Evolutionary conservation across 805 yeast genomes (phyloP), one percentile per base, ranked within the genome.

Genomic region (Saccharomycopsis capsularis): DNA sequence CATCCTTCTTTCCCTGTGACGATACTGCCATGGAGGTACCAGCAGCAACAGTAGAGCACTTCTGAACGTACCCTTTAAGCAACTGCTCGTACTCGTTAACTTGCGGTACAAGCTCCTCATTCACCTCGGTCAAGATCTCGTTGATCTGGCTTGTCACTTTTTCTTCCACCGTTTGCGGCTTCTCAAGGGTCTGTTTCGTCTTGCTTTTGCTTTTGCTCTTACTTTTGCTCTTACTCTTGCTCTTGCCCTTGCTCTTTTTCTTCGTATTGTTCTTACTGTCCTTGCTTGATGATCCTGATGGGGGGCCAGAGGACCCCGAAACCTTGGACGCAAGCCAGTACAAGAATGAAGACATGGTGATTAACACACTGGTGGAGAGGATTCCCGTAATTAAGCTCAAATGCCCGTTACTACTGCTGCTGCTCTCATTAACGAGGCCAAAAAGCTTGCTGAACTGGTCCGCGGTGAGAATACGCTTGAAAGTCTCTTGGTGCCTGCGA

Each of bases 61-160:
- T 25, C 16, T n/a, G 29, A 18, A 41, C 25, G 24, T 25, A 37
- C n/a, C 43, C 29, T 23, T 15, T 19, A 22, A 48, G 38, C 15
- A 29, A 21, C 15, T 27, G n/a, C 32, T 52, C 52, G 32, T 44
- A 52, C 23, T 52, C 47, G 6, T 44, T 22, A 4, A 52, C 32
- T 27, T 45, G 35, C 3, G 55, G 53, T 3, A 43, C 25, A 24
- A 50, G 30, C 6, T 42, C 40, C 16, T n/a, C 23, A 32, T 47
- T 41, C 1, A 47, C 51, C 15, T 34, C 21, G 23, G 16, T 40
- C 21, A 23, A 7, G 3, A 47, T 22, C 13, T n/a, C 36, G 4
- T 19, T 18, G n/a, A 42, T 30, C n/a, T 34, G 38, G n/a, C 7
- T 34, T n/a, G 7, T 34, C 38, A 34, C 38, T 16, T 34, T 34